Evolutionary conservation across 1,284 basidiomycete species (phyloP), one percentile per base, ranked within the genome.

Genomic region (Moesziomyces sp.): DNA sequence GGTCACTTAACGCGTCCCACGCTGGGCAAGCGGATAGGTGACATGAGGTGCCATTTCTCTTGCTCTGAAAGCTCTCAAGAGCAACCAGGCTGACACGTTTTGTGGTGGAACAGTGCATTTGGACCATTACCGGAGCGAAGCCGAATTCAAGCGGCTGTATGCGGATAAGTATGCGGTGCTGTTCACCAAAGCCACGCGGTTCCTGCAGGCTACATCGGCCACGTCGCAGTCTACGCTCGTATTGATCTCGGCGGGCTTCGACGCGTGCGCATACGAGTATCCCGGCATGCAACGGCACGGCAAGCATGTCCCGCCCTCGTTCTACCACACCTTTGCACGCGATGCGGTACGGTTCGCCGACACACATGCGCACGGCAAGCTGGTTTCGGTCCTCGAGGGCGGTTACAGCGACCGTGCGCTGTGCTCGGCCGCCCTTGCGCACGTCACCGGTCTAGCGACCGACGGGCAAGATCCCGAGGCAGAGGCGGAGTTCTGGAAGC

Each of bases 261-360:
- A 98, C 77, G 95, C 94, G 0, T 93, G 91, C 64, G 91, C 94
- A 79, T 93, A 97, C 83, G 95, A 99, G 82, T 91, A 92, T 73
- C 86, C 89, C 5, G 91, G 90, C 7, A 99, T 99, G 96, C 93
- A 93, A 47, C 87, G 96, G 9, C 96, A 98, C 83, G 88, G 90
- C 49, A 90, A 94, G n/a, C 91, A 91, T 68, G 94, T 98, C 0
- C 96, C 96, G 0, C 88, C 90, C 0, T 89, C 89, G 0, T 97
- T 97, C 86, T 99, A 93, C 84, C 87, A 91, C 77, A 90, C 89
- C 5, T 97, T 97, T 78, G 91, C 93, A 0, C 86, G 86, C 3
- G 93, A 97, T 78, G 89, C 90, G 0, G 87, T 89, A 43, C 79
- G 71, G 0, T 89, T 98, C 58, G 91, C 92, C 0, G 88, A 92